Conservation (phyloP, 73 alveolate genomes). For the Paramecium tetraurelia region DNA sequence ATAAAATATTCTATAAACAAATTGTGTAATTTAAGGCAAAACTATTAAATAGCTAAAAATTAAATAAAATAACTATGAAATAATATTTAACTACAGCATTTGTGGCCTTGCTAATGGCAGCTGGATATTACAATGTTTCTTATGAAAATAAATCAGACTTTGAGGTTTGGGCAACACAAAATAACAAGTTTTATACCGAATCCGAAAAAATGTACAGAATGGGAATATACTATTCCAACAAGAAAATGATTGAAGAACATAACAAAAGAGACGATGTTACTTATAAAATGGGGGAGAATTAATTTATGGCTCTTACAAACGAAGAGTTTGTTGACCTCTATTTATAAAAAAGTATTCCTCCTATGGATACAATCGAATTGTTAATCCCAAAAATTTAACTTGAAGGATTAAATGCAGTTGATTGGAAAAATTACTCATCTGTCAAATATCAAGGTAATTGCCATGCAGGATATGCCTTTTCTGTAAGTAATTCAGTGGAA, state of each 20-base stretch:
- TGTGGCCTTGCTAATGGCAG: neutral
- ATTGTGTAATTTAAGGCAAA: neutral
- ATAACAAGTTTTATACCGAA: neutral
- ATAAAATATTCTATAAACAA: neutral
- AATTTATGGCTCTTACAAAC: neutral
- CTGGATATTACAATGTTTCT: neutral
- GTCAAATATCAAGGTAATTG: constrained; percentile 81
- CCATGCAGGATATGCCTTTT: constrained; percentile 83
- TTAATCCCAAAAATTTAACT: neutral
- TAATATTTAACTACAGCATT: neutral
- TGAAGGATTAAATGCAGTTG: neutral
- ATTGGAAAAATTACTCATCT: constrained; percentile 60
- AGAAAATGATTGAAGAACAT: neutral
- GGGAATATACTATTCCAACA: neutral
- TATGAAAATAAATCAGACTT: neutral
- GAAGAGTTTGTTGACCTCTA: constrained; percentile 9
- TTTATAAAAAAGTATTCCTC: neutral
- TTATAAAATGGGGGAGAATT: constrained; percentile 5
- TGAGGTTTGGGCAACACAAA: neutral
- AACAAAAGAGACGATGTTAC: neutral
- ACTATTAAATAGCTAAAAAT: neutral
- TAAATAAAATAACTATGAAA: neutral
- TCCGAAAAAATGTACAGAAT: neutral
- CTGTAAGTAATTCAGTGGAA: constrained; percentile 68
- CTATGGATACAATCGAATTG: neutral